Evolutionary conservation across 2,329 filamentous ascomycete species (phyloP).

Genomic region (Davidsoniella virescens): DNA sequence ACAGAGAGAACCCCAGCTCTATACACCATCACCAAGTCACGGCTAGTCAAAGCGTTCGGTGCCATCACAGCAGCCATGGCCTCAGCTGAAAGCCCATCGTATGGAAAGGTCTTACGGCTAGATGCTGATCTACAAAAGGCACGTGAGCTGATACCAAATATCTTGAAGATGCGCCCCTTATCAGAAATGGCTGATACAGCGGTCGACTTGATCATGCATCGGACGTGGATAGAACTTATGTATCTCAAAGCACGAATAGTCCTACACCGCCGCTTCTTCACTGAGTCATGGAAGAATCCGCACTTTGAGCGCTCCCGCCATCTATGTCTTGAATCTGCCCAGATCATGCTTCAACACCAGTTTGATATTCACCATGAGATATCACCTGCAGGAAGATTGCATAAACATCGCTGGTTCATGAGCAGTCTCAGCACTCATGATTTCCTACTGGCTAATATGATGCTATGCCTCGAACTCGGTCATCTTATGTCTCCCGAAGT

Average conservation of each 20-base stretch:
- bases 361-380: constrained; percentile 25
- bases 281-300: constrained; percentile 19
- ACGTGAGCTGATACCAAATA: constrained; percentile 23
- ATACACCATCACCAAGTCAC: constrained; percentile 21
- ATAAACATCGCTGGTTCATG: constrained; percentile 26
- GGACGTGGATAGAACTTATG: constrained; percentile 31
- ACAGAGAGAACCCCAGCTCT: constrained; percentile 29
- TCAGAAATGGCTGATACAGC: constrained; percentile 27
- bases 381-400: constrained; percentile 24
- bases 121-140: constrained; percentile 26
- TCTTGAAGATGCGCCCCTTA: constrained; percentile 27
- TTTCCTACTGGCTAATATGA: constrained; percentile 30
- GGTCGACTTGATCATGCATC: constrained; percentile 30
- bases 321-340: constrained; percentile 28
- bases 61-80: constrained; percentile 15
- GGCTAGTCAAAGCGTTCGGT: constrained; percentile 17
- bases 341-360: constrained; percentile 27
- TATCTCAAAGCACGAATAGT: constrained; percentile 33
- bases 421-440: constrained; percentile 27
- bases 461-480: constrained; percentile 26
- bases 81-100: constrained; percentile 18
- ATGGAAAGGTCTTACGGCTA: constrained; percentile 21
- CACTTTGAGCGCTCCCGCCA: constrained; percentile 25
- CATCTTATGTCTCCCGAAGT: constrained; percentile 10
- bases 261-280: constrained; percentile 26